These are phyloP conservation scores for Endotrypanum monterogeii DNA, from an alignment of 208 protist species.

Conservation along the genomic window DNA sequence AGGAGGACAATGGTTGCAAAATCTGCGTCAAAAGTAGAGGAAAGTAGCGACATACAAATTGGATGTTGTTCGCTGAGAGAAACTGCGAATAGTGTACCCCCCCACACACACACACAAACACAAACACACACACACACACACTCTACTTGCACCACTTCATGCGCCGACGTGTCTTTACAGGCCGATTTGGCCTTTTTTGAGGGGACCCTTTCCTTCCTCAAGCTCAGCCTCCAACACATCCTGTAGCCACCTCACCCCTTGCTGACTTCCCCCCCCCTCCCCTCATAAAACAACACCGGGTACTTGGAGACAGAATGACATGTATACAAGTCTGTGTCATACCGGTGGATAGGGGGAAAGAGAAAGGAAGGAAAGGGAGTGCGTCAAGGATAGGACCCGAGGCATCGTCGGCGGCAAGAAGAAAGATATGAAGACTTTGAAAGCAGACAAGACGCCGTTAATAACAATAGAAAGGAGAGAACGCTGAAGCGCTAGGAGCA, in stretches of 20 bases:
- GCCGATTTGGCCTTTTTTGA: not conserved
- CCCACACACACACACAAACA: too few species aligned
- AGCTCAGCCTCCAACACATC: not conserved
- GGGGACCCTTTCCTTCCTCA: not conserved
- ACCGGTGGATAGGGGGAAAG: not conserved
- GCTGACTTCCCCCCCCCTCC: not conserved
- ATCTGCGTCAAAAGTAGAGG: not conserved
- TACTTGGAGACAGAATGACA: not conserved
- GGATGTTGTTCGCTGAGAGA: not conserved
- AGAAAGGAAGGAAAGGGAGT: not conserved
- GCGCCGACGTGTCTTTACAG: not conserved
- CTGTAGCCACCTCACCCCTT: not conserved
- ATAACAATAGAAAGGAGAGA: constrained; percentile 1
- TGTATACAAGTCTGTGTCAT: not conserved
- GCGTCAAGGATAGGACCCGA: not conserved
- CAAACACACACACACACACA: too few species aligned
- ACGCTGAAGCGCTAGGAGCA: not conserved
- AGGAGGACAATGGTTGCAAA: not conserved
- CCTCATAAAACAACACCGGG: not conserved
- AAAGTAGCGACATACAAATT: not conserved
- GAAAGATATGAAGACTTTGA: not conserved
- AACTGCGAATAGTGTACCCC: not conserved
- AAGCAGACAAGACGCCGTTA: constrained; percentile 15
- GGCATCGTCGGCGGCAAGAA: not conserved
- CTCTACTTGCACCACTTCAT: not conserved